Evolutionary conservation across 1,284 basidiomycete species (phyloP).

Genomic region (Malassezia equina): DNA sequence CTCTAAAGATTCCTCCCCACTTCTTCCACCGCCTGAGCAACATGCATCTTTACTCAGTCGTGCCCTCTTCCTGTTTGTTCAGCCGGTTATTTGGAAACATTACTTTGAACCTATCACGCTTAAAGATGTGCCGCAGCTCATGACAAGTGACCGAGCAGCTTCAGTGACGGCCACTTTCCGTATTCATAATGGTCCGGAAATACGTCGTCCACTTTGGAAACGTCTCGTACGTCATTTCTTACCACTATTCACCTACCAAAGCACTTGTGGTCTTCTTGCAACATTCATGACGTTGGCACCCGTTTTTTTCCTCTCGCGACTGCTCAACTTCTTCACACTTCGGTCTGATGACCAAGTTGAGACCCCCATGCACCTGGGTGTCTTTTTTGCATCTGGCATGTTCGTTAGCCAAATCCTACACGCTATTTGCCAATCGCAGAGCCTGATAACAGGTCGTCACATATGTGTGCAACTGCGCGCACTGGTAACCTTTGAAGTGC

Average conservation of each 20-base stretch:
- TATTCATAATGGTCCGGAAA: slow-evolving; percentile 1
- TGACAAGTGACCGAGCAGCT: slow-evolving; percentile 53
- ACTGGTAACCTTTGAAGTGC: slow-evolving; percentile 54
- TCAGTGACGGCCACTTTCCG: slow-evolving; percentile 40
- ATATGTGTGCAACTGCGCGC: slow-evolving; percentile 49
- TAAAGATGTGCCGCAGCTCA: slow-evolving; percentile 51
- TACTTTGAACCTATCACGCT: slow-evolving; percentile 50
- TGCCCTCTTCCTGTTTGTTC: slow-evolving; percentile 35
- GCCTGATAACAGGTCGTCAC: slow-evolving; percentile 52
- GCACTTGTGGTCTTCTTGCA: slow-evolving; percentile 50
- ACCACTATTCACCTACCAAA: slow-evolving; percentile 34
- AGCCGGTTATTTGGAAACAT: slow-evolving; percentile 50
- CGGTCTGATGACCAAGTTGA: slow-evolving; percentile 15
- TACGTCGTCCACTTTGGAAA: slow-evolving; percentile 34
- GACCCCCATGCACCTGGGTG: slow-evolving; percentile 51
- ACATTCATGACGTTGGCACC: slow-evolving; percentile 51
- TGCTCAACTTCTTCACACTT: slow-evolving; percentile 51
- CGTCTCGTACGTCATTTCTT: slow-evolving; percentile 49
- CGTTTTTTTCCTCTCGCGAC: slow-evolving; percentile 51
- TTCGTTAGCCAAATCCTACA: slow-evolving; percentile 50
- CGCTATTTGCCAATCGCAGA: slow-evolving; percentile 49
- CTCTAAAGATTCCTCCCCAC: neutral
- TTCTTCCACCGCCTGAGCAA: slow-evolving; percentile 34
- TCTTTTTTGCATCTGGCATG: slow-evolving; percentile 53
- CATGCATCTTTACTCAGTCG: slow-evolving; percentile 38